Base-by-base conservation (phyloP, 1,284 basidiomycete genomes). In the Stereum hirsutum region DNA sequence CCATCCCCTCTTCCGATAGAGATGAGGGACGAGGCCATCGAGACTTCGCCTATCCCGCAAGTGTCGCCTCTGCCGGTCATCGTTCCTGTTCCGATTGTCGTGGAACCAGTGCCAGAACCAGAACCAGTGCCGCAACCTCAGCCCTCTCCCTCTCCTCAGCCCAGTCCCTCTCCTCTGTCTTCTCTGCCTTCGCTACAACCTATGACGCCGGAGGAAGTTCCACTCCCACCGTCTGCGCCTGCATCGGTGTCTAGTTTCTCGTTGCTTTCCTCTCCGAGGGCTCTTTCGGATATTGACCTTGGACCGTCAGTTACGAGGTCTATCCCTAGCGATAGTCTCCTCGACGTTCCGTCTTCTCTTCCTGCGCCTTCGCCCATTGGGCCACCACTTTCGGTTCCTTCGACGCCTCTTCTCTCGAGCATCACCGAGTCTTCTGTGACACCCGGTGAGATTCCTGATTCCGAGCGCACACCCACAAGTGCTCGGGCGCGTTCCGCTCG, bases 121-220 rank as follows among this genome's bases (percentile, higher is more conserved):
- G 28, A 10, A 30, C 28, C 10, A n/a, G 28, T 10, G 28, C 28
- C n/a, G n/a, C 10, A 10, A 30, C 28, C 28, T 30, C n/a, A n/a
- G n/a, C 31, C n/a, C n/a, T n/a, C n/a, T n/a, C n/a, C n/a, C n/a
- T n/a, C n/a, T n/a, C 15, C 33, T 20, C 33, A n/a, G 3, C n/a
- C 36, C 15, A 38, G 14, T 21, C 36, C 36, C 11, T 25, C 36
- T 14, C 36, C 20, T 7, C 36, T 21, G 12, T 19, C 27, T 8
- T 12, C 21, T 35, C 15, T 25, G 30, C 12, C 25, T 41, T 50
- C 52, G 31, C 33, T 47, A 5, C 52, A 59, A 17, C 43, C n/a
- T n/a, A n/a, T 59, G 17, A 50, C 47, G 4, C 66, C 72, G 0
- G 64, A 65, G 42, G 60, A 59, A 25, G 52, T 68, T 14, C 61